Evolutionary conservation across 495 filamentous ascomycete genomes (phyloP), one percentile per base, ranked within the genome.

Genomic region (Trypethelium eluteriae): DNA sequence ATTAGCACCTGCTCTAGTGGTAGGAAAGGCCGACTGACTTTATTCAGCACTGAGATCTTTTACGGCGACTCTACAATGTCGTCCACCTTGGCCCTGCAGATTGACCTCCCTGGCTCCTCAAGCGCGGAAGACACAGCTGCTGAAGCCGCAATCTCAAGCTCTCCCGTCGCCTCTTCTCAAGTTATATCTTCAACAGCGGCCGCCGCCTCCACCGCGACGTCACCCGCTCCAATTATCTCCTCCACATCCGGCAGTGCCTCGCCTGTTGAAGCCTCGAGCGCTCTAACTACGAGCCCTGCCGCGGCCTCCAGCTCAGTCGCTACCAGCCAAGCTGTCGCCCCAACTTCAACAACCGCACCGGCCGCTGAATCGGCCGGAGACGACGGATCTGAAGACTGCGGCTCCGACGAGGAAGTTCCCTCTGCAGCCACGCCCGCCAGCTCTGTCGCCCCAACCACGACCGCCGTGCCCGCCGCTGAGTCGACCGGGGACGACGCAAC

Each of bases 31-130:
- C 66, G 44, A 65, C 39, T 2, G 11, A 59, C 5, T 10, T 2
- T 46, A 38, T 18, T n/a, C n/a, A 75, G 73, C 6, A 76, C 76
- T 0, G 76, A 77, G 72, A 71, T 77, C 67, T 76, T 77, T 38
- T 77, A 74, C 41, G 74, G 76, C 3, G 71, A 76, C 41, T 66
- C 75, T 7, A 71, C 73, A 11, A 70, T 74, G 71, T 64, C 74
- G 3, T 71, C 76, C 34, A 74, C 66, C 3, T 65, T 75, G 39
- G 72, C 69, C 2, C 63, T 77, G 70, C 69, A 75, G 66, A 76
- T 77, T 53, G 69, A 74, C 16, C 68, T 72, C 36, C 53, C 53
- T 5, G 53, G 53, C 53, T 59, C 53, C 18, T 59, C 53, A 9
- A 36, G 18, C 32, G 53, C 53, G 3, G 53, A 59, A 36, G 25